A percentile compares a stretch with the other conserved stretches of the same genome.
Evolutionary conservation across 768 basidiomycete species (phyloP).

Genomic region (Lentinula detonsa): DNA sequence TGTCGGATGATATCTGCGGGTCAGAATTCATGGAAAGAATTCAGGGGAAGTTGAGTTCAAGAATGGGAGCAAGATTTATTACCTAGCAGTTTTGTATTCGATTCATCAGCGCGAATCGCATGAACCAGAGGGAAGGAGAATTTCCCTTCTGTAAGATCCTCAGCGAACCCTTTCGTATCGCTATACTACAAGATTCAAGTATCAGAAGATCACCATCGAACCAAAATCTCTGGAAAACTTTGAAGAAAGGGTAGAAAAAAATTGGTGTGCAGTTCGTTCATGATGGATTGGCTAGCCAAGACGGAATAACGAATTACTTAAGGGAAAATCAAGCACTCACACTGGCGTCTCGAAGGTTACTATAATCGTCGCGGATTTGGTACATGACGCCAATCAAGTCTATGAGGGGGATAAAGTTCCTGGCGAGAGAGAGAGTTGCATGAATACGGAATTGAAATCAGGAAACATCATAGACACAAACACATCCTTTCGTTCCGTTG

Average conservation of each 20-base stretch:
- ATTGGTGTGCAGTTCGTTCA: no score
- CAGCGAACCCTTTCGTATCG: conserved; percentile 81
- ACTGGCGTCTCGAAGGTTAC: conserved; percentile 86
- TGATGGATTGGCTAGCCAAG: not conserved
- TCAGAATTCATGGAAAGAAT: not conserved
- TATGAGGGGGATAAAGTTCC: conserved; percentile 87
- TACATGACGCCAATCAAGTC: conserved; percentile 94
- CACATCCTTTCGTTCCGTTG: conserved; percentile 60
- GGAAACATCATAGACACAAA: conserved; percentile 11
- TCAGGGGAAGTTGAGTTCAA: not conserved
- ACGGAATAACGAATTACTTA: not conserved
- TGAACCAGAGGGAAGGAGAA: conserved; percentile 97
- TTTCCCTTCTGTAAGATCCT: conserved; percentile 95
- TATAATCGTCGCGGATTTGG: conserved; percentile 94
- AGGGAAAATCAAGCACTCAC: conserved; percentile 29
- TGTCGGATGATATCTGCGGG: conserved; percentile 69
- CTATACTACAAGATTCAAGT: conserved; percentile 52
- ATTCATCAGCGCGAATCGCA: conserved; percentile 69
- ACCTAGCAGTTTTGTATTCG: conserved; percentile 73
- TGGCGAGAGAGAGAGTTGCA: conserved; percentile 19
- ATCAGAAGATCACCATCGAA: not conserved
- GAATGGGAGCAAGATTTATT: not conserved
- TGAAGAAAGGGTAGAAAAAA: no score
- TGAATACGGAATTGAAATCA: not conserved
- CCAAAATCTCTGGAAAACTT: not conserved